These are phyloP conservation scores for Apiotrichum veenhuisii DNA, from an alignment of 1,284 basidiomycete species.

Conservation along the genomic window DNA sequence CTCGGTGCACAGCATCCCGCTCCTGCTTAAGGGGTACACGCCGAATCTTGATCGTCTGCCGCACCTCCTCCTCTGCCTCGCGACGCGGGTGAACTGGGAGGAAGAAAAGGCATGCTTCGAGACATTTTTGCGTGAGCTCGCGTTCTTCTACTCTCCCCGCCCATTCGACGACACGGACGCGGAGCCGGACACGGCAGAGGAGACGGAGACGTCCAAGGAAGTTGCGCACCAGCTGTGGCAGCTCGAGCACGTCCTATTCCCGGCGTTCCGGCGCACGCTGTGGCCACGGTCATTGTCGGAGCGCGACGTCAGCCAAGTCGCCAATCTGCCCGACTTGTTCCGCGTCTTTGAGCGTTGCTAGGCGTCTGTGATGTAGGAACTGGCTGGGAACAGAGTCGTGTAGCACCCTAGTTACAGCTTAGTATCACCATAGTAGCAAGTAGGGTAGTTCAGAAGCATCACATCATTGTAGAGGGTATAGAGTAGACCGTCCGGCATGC, in stretches of 20 bases:
- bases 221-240: slow-evolving; percentile 65
- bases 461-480: no score
- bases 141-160: slow-evolving; percentile 81
- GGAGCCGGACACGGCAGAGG: slow-evolving; percentile 6
- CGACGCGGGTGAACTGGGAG: slow-evolving; percentile 83
- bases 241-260: slow-evolving; percentile 81
- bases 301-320: slow-evolving; percentile 70
- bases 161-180: slow-evolving; percentile 28
- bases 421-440: not conserved
- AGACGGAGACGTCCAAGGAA: slow-evolving; percentile 36
- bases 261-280: slow-evolving; percentile 64
- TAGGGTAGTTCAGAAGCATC: no score
- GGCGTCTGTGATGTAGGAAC: not conserved
- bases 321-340: slow-evolving; percentile 81
- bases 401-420: not conserved
- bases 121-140: slow-evolving; percentile 79
- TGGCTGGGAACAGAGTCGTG: not conserved
- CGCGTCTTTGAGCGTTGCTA: slow-evolving; percentile 85
- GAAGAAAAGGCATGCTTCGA: slow-evolving; percentile 81
- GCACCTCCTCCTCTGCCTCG: slow-evolving; percentile 76
- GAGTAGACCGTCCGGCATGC: no score
- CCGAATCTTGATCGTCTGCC: slow-evolving; percentile 83
- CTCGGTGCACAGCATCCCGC: slow-evolving; percentile 68
- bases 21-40: slow-evolving; percentile 76
- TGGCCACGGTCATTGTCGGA: slow-evolving; percentile 14